phyloP scores from a whole-genome alignment of 1,284 basidiomycete species.

The Vanrija humicola region DNA sequence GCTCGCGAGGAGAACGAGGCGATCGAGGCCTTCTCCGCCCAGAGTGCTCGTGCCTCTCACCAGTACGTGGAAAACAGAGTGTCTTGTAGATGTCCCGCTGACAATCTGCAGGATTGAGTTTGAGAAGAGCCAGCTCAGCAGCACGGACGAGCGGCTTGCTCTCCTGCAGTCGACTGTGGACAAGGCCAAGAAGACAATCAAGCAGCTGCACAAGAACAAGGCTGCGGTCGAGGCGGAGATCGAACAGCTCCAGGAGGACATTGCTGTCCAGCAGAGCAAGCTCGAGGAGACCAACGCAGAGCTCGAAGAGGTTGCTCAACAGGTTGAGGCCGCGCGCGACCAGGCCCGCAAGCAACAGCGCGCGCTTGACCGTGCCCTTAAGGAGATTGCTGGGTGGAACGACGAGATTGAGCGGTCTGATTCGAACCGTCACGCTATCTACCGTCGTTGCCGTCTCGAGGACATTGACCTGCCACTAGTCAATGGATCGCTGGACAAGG shows the following conservation, averaged over 20 bases:
- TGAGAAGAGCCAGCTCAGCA: constrained; percentile 66
- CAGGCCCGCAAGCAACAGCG: constrained; percentile 66
- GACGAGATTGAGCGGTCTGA: constrained; percentile 89
- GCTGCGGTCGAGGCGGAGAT: constrained; percentile 63
- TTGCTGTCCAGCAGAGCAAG: constrained; percentile 60
- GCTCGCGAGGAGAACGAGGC: constrained; percentile 84
- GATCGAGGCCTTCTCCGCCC: constrained; percentile 75
- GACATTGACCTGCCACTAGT: constrained; percentile 80
- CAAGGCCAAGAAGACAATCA: constrained; percentile 59
- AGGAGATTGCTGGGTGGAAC: constrained; percentile 86
- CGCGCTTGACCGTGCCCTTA: constrained; percentile 76
- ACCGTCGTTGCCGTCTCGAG: constrained; percentile 88
- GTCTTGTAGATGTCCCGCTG: not conserved
- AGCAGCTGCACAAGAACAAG: constrained; percentile 58
- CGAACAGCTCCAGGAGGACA: constrained; percentile 58
- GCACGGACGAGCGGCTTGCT: constrained; percentile 61
- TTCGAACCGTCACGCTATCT: constrained; percentile 79
- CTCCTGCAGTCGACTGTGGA: constrained; percentile 57
- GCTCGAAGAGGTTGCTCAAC: constrained; percentile 55
- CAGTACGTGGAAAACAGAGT: constrained; percentile 58
- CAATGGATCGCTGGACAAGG: constrained; percentile 70
- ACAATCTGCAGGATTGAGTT: constrained; percentile 63
- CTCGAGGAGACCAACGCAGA: constrained; percentile 52
- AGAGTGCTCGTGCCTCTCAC: constrained; percentile 80
- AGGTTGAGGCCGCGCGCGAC: constrained; percentile 71